phyloP scores from a whole-genome alignment of 2,329 filamentous ascomycete genomes.

The Pezicula radicicola region DNA sequence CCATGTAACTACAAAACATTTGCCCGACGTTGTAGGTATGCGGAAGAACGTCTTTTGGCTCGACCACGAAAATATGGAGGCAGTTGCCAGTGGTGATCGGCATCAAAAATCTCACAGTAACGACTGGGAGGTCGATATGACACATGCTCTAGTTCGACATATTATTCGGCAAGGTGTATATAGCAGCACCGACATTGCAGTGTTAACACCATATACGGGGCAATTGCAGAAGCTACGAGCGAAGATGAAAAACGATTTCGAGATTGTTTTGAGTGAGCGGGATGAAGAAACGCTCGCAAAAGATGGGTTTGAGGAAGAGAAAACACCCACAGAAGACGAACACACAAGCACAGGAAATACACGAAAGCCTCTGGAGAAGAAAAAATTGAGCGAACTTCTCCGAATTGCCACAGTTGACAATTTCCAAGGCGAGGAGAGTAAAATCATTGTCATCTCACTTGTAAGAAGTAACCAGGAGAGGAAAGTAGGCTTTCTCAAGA shows the following conservation, averaged over 20 bases:
- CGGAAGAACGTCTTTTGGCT: slow-evolving; percentile 23
- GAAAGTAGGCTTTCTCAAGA: slow-evolving; percentile 63
- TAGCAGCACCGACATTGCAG: slow-evolving; percentile 57
- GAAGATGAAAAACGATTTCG: slow-evolving; percentile 23
- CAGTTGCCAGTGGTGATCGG: slow-evolving; percentile 3
- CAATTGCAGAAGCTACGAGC: slow-evolving; percentile 40
- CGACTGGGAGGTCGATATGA: slow-evolving; percentile 61
- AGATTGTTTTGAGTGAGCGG: slow-evolving; percentile 28
- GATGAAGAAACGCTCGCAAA: slow-evolving; percentile 24
- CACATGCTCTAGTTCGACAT: slow-evolving; percentile 58
- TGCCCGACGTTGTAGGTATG: slow-evolving; percentile 24
- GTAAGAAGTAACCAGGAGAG: slow-evolving; percentile 63
- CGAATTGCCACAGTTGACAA: slow-evolving; percentile 65
- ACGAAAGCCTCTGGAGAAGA: slow-evolving; percentile 12
- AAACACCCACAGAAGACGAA: slow-evolving; percentile 1
- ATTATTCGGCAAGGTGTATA: slow-evolving; percentile 64
- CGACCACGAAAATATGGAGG: slow-evolving; percentile 20
- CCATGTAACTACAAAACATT: slow-evolving; percentile 10
- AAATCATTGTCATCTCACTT: slow-evolving; percentile 66
- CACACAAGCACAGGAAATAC: background rate
- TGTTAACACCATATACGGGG: slow-evolving; percentile 64
- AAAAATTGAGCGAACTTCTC: slow-evolving; percentile 22
- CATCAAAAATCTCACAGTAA: slow-evolving; percentile 35
- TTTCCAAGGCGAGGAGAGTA: slow-evolving; percentile 67
- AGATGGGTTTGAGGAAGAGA: slow-evolving; percentile 12